phyloP scores from a whole-genome alignment of 2,329 filamentous ascomycete genomes.

The Sarocladium brachiariae region DNA sequence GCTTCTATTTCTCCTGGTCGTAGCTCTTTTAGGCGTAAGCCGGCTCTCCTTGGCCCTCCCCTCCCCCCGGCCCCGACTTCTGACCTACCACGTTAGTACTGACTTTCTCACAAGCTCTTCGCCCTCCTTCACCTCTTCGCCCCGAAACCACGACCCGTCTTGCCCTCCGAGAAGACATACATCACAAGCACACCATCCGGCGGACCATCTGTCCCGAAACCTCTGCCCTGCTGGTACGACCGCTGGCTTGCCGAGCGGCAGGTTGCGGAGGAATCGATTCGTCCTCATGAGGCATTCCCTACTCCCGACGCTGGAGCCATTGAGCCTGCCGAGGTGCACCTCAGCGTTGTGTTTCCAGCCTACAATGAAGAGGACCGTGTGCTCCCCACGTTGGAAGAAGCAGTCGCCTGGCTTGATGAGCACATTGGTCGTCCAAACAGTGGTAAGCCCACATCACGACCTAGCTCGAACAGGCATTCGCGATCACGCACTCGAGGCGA shows the following conservation, averaged over 20 bases:
- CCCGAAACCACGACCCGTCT: constrained; percentile 67
- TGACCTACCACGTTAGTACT: no score
- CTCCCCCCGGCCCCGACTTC: no score
- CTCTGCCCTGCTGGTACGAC: constrained; percentile 84
- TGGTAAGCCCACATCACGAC: constrained; percentile 18
- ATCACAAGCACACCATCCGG: constrained; percentile 62
- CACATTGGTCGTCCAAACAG: constrained; percentile 54
- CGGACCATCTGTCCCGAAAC: constrained; percentile 28
- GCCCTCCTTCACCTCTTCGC: constrained; percentile 66
- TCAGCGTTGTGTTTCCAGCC: constrained; percentile 89
- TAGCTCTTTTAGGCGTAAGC: constrained; percentile 33
- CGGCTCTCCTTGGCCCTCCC: background rate
- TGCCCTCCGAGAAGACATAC: constrained; percentile 79
- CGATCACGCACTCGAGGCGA: constrained; percentile 13
- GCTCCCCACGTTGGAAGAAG: constrained; percentile 80
- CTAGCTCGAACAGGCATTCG: constrained; percentile 19
- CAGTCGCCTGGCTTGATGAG: constrained; percentile 75
- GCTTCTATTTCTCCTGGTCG: constrained; percentile 24
- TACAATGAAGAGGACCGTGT: constrained; percentile 90
- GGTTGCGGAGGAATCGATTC: constrained; percentile 27
- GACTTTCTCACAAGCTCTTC: constrained; percentile 42
- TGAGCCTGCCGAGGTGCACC: constrained; percentile 70
- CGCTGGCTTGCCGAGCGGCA: constrained; percentile 58
- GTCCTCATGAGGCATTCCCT: constrained; percentile 30
- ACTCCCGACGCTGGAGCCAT: constrained; percentile 50